Base-by-base conservation (phyloP, 257 asterid species). In the Solanum ossicruentum region DNA sequence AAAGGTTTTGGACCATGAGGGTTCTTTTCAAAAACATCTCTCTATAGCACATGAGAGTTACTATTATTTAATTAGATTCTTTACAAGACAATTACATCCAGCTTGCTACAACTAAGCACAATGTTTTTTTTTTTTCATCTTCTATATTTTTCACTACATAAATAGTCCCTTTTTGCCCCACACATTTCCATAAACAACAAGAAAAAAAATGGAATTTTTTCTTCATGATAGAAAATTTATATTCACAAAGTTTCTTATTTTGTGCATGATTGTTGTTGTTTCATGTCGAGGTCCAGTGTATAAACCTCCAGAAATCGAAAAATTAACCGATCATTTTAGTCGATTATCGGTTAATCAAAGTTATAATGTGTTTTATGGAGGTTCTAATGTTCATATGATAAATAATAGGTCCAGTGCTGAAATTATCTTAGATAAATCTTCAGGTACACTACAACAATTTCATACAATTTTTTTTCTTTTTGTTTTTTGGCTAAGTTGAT, bases 81-180 rank as follows among this genome's bases (percentile, higher is more conserved):
- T n/a, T 49, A 63, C 66, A 54, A 81, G 90, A 84, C 66, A 58
- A 58, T n/a, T 85, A 83, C 85, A 88, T 85, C 90, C 93, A 95
- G 97, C 98, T 95, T 90, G 97, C 93, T 84, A 91, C 96, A 93
- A 92, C 97, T 93, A 90, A 90, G 93, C 95, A 86, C 85, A 81
- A 45, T 39, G 9, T 10, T 61, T 83, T 72, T 83, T 10, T 61
- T 83, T 67, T 86, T 17, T 80, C 51, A 67, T 57, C n/a, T 57
- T 36, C 72, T 69, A 45, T 36, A 77, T n/a, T 15, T 54, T 43
- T 58, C 84, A 3, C 36, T 32, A 32, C 67, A 89, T 93, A 91
- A 86, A 86, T 88, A 89, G 66, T 73, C 51, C 79, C 83, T 39
- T 61, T 41, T 47, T 71, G 51, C 75, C 56, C 83, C 63, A 36